A percentile compares a stretch with the other conserved stretches of the same genome.
Evolutionary conservation across 805 yeast species (phyloP).

Genomic region (Candida boleticola): DNA sequence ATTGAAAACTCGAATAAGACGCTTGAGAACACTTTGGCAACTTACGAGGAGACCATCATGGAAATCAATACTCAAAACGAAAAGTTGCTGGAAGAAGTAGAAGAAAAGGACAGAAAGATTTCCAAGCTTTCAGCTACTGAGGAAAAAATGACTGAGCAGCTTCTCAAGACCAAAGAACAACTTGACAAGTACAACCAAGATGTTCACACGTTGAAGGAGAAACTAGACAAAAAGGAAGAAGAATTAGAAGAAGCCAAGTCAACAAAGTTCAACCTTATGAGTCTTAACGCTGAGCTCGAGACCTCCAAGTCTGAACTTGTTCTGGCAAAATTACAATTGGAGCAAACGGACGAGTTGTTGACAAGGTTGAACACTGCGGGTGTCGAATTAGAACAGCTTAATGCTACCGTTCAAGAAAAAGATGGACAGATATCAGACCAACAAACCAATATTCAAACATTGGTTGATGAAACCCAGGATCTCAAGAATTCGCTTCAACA

Average conservation of each 20-base stretch:
- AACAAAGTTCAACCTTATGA: neutral
- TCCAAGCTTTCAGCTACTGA: neutral
- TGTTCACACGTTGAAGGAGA: slow-evolving; percentile 1
- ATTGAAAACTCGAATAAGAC: neutral
- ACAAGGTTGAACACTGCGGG: neutral
- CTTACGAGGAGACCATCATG: slow-evolving; percentile 1
- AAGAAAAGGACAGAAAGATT: neutral
- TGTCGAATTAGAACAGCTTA: neutral
- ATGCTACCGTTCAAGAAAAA: neutral
- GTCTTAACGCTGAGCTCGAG: neutral
- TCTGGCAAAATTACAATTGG: neutral
- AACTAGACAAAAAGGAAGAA: slow-evolving; percentile 1
- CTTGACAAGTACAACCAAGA: neutral
- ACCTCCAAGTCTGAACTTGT: neutral
- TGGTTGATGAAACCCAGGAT: neutral
- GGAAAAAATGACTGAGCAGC: neutral
- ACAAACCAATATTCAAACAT: neutral
- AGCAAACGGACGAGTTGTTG: slow-evolving; percentile 1
- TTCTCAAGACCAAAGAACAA: neutral
- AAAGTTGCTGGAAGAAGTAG: neutral
- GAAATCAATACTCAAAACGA: slow-evolving; percentile 2
- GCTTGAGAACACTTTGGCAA: neutral
- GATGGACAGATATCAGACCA: neutral
- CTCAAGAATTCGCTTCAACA: neutral
- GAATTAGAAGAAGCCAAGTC: slow-evolving; percentile 1